Evolutionary conservation across 768 basidiomycete genomes (phyloP), one percentile per base, ranked within the genome.

Genomic region (Cystofilobasidium ferigula): DNA sequence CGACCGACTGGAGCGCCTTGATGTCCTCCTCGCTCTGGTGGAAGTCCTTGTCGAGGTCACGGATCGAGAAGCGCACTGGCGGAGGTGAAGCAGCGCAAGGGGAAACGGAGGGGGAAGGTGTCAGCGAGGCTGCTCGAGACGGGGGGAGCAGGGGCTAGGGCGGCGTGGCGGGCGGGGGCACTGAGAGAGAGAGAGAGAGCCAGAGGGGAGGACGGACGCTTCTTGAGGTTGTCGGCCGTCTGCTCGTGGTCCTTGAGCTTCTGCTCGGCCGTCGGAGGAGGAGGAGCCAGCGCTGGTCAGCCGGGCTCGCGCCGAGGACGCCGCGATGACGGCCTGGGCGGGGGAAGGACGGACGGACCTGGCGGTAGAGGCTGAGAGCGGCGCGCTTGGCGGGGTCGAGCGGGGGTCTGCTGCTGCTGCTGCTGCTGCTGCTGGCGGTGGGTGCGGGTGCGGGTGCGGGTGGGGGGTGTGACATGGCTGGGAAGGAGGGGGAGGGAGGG

Each of bases 11-110:
- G 20, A 99, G 86, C 48, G 95, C 95, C 78, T 97, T 98, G 78
- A 99, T 94, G 72, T 99, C 94, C 32, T 99, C 92, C 77, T 99
- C 95, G 0, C 91, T 94, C 81, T 94, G 92, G 71, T 85, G 89
- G 73, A 84, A 98, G 53, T 86, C 87, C 72, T 86, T 87, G 75
- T 93, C 87, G 14, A 97, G 77, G 65, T 89, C 85, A 74, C 90
- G 91, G 70, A 99, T 78, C 14, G 90, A 88, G 73, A 94, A 86
- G 40, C 95, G 85, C 69, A 97, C 16, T 62, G 48, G 9, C 9
- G 8, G 64, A 65, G n/a, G 48, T 24, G 26, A n/a, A 9, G 63
- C 59, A 34, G 34, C n/a, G n/a, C n/a, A n/a, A n/a, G n/a, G n/a
- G n/a, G n/a, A n/a, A n/a, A n/a, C n/a, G n/a, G n/a, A n/a, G n/a